Conservation (phyloP, 768 basidiomycete genomes). For the Tulasnella sp. region DNA sequence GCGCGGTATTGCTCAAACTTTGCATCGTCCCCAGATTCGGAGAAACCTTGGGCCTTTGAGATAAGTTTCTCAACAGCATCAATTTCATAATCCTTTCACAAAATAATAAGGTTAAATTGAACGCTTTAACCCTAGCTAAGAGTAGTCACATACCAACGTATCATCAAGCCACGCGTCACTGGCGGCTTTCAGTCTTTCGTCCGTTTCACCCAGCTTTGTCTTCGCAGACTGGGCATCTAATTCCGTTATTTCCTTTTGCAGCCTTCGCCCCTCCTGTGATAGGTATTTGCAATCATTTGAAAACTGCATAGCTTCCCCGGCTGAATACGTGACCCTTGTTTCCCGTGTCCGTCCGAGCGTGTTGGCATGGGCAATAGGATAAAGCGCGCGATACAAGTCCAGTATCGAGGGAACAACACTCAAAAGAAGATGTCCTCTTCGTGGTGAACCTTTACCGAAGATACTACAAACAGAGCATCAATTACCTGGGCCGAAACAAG, state of each 20-base stretch:
- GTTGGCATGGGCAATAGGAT: constrained; percentile 48
- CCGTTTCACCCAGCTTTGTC: constrained; percentile 42
- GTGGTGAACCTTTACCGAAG: constrained; percentile 30
- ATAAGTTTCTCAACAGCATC: constrained; percentile 36
- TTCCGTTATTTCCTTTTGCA: background rate
- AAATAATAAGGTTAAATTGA: background rate
- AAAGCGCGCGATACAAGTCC: constrained; percentile 69
- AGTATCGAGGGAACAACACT: constrained; percentile 54
- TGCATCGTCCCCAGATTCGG: constrained; percentile 55
- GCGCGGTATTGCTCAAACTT: constrained; percentile 67
- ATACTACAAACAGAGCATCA: constrained; percentile 23
- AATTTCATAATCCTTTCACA: constrained; percentile 39
- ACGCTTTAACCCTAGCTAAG: constrained; percentile 1
- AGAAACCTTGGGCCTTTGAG: constrained; percentile 52
- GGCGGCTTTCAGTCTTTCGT: constrained; percentile 38
- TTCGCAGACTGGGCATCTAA: constrained; percentile 23
- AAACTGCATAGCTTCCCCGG: constrained; percentile 55
- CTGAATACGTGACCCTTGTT: constrained; percentile 21
- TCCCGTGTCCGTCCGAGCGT: constrained; percentile 26
- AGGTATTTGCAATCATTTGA: constrained; percentile 76
- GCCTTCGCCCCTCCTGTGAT: constrained; percentile 21
- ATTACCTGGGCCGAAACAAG: constrained; percentile 13
- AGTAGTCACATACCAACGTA: constrained; percentile 43
- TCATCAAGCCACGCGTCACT: constrained; percentile 62
- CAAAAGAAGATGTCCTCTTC: constrained; percentile 41